These are phyloP conservation scores for Umbelopsis vinacea DNA, from an alignment of 192 early-diverging fungal genomes.

Conservation along the genomic window DNA sequence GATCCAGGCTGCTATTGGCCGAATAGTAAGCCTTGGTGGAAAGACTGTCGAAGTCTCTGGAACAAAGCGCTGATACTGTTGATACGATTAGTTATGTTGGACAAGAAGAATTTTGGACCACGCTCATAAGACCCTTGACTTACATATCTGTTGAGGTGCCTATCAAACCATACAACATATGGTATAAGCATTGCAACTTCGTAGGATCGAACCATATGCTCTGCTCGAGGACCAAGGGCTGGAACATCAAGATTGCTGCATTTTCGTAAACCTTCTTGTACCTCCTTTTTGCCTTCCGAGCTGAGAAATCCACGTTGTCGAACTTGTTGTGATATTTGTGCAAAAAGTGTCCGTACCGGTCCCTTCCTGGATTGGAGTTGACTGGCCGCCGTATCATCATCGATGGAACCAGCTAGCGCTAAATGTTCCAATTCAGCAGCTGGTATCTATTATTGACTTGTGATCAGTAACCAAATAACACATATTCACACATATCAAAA, in stretches of 20 bases:
- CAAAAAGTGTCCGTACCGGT: background rate
- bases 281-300: background rate
- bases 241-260: constrained; percentile 18
- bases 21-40: constrained; percentile 3
- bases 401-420: background rate
- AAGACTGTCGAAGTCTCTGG: constrained; percentile 6
- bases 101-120: background rate
- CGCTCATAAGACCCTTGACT: background rate
- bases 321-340: constrained; percentile 4
- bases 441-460: background rate
- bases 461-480: background rate
- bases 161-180: background rate
- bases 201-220: constrained; percentile 9
- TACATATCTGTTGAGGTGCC: background rate
- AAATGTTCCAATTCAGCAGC: background rate
- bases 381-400: background rate
- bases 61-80: constrained; percentile 10
- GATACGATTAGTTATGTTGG: background rate
- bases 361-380: background rate
- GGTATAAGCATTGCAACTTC: background rate
- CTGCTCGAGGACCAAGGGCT: constrained; percentile 13
- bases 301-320: background rate
- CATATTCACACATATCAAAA: background rate
- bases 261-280: background rate
- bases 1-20: constrained; percentile 10